Evolutionary conservation across 768 basidiomycete genomes (phyloP).

Genomic region (Cyclocybe aegerita): DNA sequence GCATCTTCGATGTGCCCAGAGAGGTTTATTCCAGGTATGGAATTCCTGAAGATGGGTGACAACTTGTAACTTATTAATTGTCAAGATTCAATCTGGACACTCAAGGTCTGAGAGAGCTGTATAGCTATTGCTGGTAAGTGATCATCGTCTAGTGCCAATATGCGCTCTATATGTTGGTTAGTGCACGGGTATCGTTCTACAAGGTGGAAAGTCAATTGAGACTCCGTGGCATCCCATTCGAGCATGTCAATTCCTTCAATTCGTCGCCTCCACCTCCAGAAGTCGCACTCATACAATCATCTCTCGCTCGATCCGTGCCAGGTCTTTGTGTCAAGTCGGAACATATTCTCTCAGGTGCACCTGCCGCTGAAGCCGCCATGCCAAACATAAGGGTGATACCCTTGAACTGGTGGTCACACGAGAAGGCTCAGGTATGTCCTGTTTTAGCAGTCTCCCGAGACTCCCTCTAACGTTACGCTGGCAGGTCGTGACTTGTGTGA

Average conservation of each 20-base stretch:
- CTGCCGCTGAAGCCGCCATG: constrained; percentile 91
- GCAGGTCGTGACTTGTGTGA: constrained; percentile 86
- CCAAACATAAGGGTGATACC: constrained; percentile 88
- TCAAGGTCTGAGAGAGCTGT: constrained; percentile 72
- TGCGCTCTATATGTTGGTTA: constrained; percentile 22
- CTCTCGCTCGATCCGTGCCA: constrained; percentile 76
- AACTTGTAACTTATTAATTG: no score
- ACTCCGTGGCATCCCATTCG: constrained; percentile 74
- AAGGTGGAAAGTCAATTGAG: constrained; percentile 90
- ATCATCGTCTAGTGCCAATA: background rate
- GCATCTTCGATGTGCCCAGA: no score
- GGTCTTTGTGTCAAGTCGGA: constrained; percentile 80
- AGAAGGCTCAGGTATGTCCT: constrained; percentile 54
- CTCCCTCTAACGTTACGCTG: constrained; percentile 3
- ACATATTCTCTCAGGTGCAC: constrained; percentile 78
- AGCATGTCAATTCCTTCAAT: constrained; percentile 63
- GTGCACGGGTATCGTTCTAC: constrained; percentile 88
- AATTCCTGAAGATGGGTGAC: no score
- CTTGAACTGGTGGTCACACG: constrained; percentile 88
- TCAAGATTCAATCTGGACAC: constrained; percentile 68
- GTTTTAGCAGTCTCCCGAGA: constrained; percentile 6
- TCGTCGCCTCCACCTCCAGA: constrained; percentile 40
- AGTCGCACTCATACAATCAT: constrained; percentile 62
- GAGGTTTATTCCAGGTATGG: constrained; percentile 20
- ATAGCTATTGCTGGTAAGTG: constrained; percentile 82